These are phyloP conservation scores for Coniochaeta hoffmannii DNA, from an alignment of 2,329 filamentous ascomycete genomes.

Conservation along the genomic window DNA sequence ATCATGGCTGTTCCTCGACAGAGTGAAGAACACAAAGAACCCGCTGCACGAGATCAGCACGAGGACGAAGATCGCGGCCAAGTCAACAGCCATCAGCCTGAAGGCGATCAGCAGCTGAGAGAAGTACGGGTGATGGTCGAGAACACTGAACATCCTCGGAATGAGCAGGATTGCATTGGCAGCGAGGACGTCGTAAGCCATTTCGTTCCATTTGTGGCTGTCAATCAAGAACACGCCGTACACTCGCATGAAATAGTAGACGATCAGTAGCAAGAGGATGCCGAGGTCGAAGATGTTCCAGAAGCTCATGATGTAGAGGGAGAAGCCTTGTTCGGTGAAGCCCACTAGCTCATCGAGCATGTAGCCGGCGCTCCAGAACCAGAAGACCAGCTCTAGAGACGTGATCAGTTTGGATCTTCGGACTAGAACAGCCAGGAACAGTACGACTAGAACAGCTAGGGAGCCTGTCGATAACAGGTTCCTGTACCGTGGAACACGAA, in stretches of 20 bases:
- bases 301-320: conserved; percentile 93
- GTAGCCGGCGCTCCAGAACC: conserved; percentile 96
- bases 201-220: conserved; percentile 65
- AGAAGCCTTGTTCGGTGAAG: conserved; percentile 95
- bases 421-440: conserved; percentile 77
- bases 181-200: conserved; percentile 90
- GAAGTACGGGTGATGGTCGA: conserved; percentile 95
- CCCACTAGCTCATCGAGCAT: conserved; percentile 95
- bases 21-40: conserved; percentile 89
- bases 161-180: conserved; percentile 85
- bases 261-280: conserved; percentile 75
- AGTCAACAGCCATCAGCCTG: conserved; percentile 84
- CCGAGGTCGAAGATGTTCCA: conserved; percentile 96
- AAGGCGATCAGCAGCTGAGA: conserved; percentile 92
- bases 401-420: conserved; percentile 75
- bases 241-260: conserved; percentile 83
- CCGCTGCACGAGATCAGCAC: conserved; percentile 86
- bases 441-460: conserved; percentile 72
- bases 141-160: conserved; percentile 82
- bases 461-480: conserved; percentile 86
- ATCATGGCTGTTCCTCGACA: conserved; percentile 66
- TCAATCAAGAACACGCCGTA: conserved; percentile 82
- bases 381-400: conserved; percentile 79
- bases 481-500: conserved; percentile 85
- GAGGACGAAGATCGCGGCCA: conserved; percentile 76